These are phyloP conservation scores for Phoma sp. DNA, from an alignment of 2,329 filamentous ascomycete species.

Conservation along the genomic window DNA sequence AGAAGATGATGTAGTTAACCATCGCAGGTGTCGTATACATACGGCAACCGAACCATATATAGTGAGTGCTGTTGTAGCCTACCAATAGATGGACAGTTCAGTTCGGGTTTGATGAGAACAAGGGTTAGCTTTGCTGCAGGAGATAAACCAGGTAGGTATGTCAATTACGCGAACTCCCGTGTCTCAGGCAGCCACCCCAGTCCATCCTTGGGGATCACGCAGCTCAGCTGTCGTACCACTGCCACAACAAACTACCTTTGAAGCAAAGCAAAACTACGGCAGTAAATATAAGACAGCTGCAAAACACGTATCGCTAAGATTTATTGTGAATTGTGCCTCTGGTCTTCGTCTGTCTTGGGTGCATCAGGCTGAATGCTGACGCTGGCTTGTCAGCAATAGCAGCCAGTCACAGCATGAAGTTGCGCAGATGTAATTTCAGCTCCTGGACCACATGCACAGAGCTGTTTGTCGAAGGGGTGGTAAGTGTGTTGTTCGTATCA, in stretches of 20 bases:
- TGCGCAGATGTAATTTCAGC: neutral
- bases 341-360: no score
- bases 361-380: neutral
- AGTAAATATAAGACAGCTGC: no score
- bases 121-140: neutral
- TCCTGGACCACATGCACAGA: no score
- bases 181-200: neutral
- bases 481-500: no score
- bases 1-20: neutral
- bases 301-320: no score
- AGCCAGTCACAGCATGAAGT: neutral
- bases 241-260: no score
- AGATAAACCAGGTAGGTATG: neutral
- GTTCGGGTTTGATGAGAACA: neutral
- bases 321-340: no score
- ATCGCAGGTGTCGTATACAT: neutral
- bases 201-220: no score
- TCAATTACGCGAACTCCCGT: neutral
- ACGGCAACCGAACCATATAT: neutral
- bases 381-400: neutral
- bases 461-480: no score
- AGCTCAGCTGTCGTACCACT: no score
- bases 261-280: no score
- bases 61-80: neutral
- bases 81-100: neutral